Base-by-base conservation (phyloP, 805 yeast genomes). In the Candida germanica region DNA sequence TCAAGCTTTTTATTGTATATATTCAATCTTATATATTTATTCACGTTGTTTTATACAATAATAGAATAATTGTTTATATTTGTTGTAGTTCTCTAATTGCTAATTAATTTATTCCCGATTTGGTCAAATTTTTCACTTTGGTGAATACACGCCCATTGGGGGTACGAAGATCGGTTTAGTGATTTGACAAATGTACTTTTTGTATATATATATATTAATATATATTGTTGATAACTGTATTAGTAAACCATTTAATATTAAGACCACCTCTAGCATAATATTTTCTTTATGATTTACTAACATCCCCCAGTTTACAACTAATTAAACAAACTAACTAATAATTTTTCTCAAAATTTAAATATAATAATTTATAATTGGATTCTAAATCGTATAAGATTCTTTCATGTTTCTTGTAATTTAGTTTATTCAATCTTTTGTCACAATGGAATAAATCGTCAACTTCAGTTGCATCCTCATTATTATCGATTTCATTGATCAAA, bases 311-410 rank as follows among this genome's bases (percentile, higher is more conserved):
- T 32, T 33, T 33, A 33, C 34, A 24, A 23, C 33, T 12, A 14
- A 27, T n/a, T 26, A 29, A 33, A n/a, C n/a, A n/a, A n/a, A n/a
- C n/a, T n/a, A n/a, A n/a, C n/a, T n/a, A n/a, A n/a, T 29, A 39
- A 25, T 26, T 8, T 22, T 62, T 69, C 45, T 73, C 79, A 54
- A 79, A 86, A 54, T 79, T 77, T 52, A 80, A 66, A 58, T 84
- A 87, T 45, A 87, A 69, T 58, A 87, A 67, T 44, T 77, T 79
- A 61, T 87, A 85, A 43, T 77, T 81, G 39, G 66, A 61, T 44
- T 75, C 80, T 54, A 87, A 66, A 54, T 87, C 95, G 62, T 86
- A 83, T 35, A 80, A 61, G 20, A 82, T 79, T 51, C 73, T 74
- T 53, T 87, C 95, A 35, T 73, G 66, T 50, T 79, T 77, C 38